phyloP scores from a whole-genome alignment of 2,329 filamentous ascomycete genomes.

The Colletotrichum sp. region DNA sequence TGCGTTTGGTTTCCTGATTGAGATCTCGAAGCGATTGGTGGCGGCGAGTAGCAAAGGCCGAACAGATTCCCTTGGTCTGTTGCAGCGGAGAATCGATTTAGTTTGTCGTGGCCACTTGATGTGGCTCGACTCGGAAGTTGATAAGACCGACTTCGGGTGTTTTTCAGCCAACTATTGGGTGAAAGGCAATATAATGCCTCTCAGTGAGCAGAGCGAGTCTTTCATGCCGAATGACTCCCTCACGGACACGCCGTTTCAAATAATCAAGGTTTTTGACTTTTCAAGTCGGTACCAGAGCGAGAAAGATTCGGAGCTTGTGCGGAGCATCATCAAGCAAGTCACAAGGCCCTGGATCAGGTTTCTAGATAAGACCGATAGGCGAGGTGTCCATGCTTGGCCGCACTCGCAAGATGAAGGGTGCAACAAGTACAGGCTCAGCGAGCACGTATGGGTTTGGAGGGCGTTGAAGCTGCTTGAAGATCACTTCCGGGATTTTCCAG shows the following conservation, averaged over 20 bases:
- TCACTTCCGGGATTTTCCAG: background rate
- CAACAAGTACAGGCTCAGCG: background rate
- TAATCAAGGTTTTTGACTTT: background rate
- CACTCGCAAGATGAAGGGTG: background rate
- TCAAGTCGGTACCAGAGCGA: background rate
- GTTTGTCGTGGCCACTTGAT: background rate
- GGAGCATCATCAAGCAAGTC: background rate
- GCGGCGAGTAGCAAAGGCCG: accelerated
- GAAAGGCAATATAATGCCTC: accelerated
- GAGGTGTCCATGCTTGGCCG: background rate
- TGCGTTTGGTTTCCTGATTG: background rate
- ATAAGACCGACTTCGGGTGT: background rate
- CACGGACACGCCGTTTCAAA: background rate
- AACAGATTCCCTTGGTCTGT: accelerated
- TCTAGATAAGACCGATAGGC: background rate
- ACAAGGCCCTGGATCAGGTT: background rate
- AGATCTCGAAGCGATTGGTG: background rate
- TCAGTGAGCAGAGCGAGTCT: accelerated
- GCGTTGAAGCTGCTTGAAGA: background rate
- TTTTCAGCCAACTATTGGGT: background rate
- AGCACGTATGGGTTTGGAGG: background rate
- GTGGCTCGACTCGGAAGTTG: background rate
- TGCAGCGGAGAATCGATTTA: background rate
- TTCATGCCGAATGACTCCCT: background rate
- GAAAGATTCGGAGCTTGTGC: accelerated